phyloP scores from a whole-genome alignment of 164 flowering plant genomes.

The Vitis cinerea region DNA sequence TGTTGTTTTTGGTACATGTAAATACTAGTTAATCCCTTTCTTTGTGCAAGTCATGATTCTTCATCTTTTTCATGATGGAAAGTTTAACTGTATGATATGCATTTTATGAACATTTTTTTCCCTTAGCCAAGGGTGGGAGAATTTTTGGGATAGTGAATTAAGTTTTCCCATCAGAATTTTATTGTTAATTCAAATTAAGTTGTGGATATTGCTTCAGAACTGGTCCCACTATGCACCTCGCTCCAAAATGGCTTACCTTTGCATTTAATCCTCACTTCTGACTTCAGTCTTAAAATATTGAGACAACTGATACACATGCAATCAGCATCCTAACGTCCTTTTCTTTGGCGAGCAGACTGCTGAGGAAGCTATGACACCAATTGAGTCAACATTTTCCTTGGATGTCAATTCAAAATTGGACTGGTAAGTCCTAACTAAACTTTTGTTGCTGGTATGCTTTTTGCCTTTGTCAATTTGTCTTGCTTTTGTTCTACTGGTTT shows the following conservation, averaged over 20 bases:
- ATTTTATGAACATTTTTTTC: too few species aligned
- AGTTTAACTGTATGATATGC: too few species aligned
- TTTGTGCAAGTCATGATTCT: too few species aligned
- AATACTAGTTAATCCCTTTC: too few species aligned
- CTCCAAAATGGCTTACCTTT: neutral
- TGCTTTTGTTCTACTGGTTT: too few species aligned
- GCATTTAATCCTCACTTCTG: neutral
- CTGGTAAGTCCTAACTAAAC: constrained; percentile 53
- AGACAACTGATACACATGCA: neutral
- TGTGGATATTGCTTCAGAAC: neutral
- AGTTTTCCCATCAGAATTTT: too few species aligned
- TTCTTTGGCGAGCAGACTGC: constrained; percentile 66
- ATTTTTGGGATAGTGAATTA: too few species aligned
- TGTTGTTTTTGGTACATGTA: too few species aligned
- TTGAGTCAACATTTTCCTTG: constrained; percentile 95
- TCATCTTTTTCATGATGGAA: too few species aligned
- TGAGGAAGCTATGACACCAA: constrained; percentile 99
- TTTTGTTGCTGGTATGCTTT: too few species aligned
- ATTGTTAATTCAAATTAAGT: neutral
- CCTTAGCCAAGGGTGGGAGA: too few species aligned
- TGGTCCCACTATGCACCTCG: neutral
- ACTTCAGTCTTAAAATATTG: neutral
- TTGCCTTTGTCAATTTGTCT: too few species aligned
- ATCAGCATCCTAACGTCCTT: neutral
- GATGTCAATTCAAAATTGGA: constrained; percentile 94